Evolutionary conservation across 176 grass and related monocot species (phyloP).

Genomic region (Stipa capillata): DNA sequence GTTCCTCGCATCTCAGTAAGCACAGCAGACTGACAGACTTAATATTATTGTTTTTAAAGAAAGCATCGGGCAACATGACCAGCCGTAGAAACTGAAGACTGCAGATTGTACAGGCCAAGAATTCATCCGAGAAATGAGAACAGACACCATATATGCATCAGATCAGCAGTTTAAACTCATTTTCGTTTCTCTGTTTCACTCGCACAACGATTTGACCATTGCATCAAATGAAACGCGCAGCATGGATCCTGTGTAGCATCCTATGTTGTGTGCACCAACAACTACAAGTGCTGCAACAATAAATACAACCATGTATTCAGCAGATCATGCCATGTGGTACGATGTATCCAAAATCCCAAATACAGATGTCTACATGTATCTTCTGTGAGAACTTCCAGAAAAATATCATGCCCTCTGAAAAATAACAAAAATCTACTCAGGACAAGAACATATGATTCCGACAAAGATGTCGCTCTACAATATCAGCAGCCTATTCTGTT

Average conservation of each 20-base stretch:
- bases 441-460: neutral
- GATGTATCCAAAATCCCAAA: neutral
- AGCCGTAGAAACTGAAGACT: neutral
- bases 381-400: neutral
- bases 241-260: neutral
- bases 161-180: neutral
- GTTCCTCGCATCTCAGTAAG: neutral
- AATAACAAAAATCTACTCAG: slow-evolving; percentile 8
- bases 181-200: neutral
- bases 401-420: neutral
- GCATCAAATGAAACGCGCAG: neutral
- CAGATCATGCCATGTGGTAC: neutral
- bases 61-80: neutral
- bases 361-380: neutral
- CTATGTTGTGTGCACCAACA: slow-evolving; percentile 11
- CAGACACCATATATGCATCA: neutral
- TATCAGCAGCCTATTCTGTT: neutral
- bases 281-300: neutral
- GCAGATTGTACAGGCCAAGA: neutral
- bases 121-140: neutral
- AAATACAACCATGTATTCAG: neutral
- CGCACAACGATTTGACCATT: neutral
- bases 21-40: neutral
- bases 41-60: neutral
- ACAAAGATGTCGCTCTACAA: neutral